Base-by-base conservation (phyloP, 2,329 filamentous ascomycete species). In the Fusarium drepaniforme region DNA sequence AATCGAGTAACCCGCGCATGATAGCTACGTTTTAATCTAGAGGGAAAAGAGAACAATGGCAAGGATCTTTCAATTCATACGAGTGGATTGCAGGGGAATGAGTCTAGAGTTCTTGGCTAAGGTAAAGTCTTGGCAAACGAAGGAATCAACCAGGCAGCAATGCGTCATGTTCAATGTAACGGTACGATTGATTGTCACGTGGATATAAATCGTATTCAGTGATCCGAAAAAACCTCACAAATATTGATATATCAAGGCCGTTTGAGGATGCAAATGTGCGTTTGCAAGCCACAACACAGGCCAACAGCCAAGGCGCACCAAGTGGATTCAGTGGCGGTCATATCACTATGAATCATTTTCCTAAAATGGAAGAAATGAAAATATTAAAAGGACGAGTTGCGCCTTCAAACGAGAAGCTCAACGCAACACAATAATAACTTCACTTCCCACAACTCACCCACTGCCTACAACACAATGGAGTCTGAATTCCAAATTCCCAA, bases 401-500 rank as follows among this genome's bases (percentile, higher is more conserved):
- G n/a, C n/a, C 51, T 35, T 21, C 28, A 33, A 56, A 53, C 49
- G 51, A 56, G 12, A 35, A 33, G 28, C 13, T 6, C 11, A 59
- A 25, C 35, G 8, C 56, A n/a, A 28, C 23, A 40, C 15, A 25
- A 25, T 11, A 25, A 30, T 28, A 12, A 25, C 33, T 9, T 37
- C 18, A 23, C 37, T 16, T 38, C 25, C 7, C 9, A 21, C 21
- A 18, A 35, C 21, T 25, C 9, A 11, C 4, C 8, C 13, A 37
- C 21, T 58, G 7, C 3, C 35, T 9, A 7, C 8, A 58, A 25
- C 35, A 59, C 15, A 59, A 75, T 75, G 73, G 11, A 56, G 51
- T 35, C 30, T 4, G 53, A 42, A 44, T 77, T 70, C 12, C n/a
- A 40, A 37, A 58, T 57, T 30, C 60, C 51, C 8, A 51, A 65